Evolutionary conservation across 208 protist species (phyloP).

Genomic region (Leishmania tarentolae): DNA sequence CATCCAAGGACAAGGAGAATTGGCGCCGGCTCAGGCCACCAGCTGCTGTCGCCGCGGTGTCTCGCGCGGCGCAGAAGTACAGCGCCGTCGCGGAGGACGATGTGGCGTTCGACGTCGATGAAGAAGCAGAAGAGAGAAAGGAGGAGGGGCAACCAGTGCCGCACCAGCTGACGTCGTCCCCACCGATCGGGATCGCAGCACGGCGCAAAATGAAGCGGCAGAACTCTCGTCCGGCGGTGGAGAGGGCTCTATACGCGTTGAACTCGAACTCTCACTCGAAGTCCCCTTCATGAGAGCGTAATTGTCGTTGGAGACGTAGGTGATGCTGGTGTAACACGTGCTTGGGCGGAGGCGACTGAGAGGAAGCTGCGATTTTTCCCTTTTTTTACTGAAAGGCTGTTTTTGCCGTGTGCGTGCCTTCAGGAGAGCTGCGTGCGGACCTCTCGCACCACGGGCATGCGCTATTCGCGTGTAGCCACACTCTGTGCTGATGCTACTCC

Average conservation of each 20-base stretch:
- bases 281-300: conserved; percentile 34
- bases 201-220: conserved; percentile 53
- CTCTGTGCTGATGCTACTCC: not conserved
- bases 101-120: conserved; percentile 30
- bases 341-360: not conserved
- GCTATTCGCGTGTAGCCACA: not conserved
- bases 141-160: conserved; percentile 7
- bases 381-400: too few species aligned
- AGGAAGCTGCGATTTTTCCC: not conserved
- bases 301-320: conserved; percentile 42
- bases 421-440: not conserved
- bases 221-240: conserved; percentile 39
- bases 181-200: conserved; percentile 59
- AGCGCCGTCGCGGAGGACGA: conserved; percentile 26
- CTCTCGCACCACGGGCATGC: not conserved
- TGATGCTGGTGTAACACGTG: conserved; percentile 16
- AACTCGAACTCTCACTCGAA: conserved; percentile 50
- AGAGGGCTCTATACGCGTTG: conserved; percentile 63
- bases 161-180: conserved; percentile 11
- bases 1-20: conserved; percentile 30
- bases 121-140: conserved; percentile 10
- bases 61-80: conserved; percentile 12
- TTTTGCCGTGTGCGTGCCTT: too few species aligned
- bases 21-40: conserved; percentile 12
- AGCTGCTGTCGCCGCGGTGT: not conserved